Base-by-base conservation (phyloP, 1,139 yeast genomes). In the Debaryomyces sp. region DNA sequence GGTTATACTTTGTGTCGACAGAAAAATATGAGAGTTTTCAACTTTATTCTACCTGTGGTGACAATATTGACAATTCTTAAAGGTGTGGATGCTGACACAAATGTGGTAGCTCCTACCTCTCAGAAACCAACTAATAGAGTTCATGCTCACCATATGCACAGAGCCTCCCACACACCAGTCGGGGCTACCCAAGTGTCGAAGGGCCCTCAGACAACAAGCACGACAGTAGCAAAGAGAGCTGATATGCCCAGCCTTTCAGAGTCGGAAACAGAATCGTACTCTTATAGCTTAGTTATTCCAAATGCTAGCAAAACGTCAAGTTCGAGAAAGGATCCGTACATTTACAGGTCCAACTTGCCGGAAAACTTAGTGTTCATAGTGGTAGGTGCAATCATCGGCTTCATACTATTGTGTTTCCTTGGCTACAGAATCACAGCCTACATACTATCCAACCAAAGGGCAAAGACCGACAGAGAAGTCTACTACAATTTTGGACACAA, bases 281-380 rank as follows among this genome's bases (percentile, higher is more conserved):
- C 62, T 3, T 60, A 59, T 38, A 50, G 53, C 47, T 46, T 59
- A 7, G 52, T 49, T n/a, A 51, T 59, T 3, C 63, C 64, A 12
- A 45, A 37, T 18, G 52, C 54, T 3, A 44, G 33, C 17, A 41
- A 49, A 29, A 38, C 50, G 6, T 29, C 35, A 6, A 22, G 21
- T 12, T 5, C 43, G 4, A 18, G 27, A 21, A 15, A 45, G 9
- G 70, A 73, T 51, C 82, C 82, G 7, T 76, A 62, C 50, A 59
- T 76, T 7, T 44, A 50, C 9, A 44, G 47, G n/a, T 48, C 67
- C 5, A 46, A 50, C 4, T 55, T 68, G 39, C 71, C 75, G 0
- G 59, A 63, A 32, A 73, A 73, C 32, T 60, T 78, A 17, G 73
- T 78, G n/a, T 78, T 78, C 56, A 73, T 78, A 18, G 62, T 75